These are phyloP conservation scores for Nicotiana attenuata DNA, from an alignment of 257 asterid genomes.

Conservation along the genomic window DNA sequence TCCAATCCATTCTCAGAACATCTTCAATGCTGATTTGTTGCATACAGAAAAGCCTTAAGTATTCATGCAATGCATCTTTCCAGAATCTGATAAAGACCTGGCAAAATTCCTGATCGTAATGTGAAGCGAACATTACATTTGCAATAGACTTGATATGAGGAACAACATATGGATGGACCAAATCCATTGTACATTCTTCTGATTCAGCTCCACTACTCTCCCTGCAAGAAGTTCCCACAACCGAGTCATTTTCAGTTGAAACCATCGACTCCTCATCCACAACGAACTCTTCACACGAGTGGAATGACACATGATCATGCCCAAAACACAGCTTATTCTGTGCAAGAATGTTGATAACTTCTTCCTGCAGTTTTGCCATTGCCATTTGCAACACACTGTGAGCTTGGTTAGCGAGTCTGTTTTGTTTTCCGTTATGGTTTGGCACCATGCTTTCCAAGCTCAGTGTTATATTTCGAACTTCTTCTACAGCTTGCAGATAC, in stretches of 20 bases:
- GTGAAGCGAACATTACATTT: constrained; percentile 39
- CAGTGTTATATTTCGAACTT: constrained; percentile 26
- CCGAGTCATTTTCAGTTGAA: constrained; percentile 45
- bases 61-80: constrained; percentile 39
- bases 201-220: constrained; percentile 34
- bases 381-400: constrained; percentile 38
- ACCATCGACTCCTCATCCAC: constrained; percentile 33
- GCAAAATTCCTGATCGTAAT: constrained; percentile 43
- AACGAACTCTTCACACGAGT: constrained; percentile 17
- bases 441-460: constrained; percentile 19
- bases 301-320: constrained; percentile 18
- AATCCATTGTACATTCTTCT: constrained; percentile 41
- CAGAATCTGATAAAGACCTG: constrained; percentile 41
- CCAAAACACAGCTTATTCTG: constrained; percentile 41
- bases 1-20: constrained; percentile 65
- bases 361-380: constrained; percentile 53
- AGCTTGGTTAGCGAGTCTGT: constrained; percentile 33
- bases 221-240: constrained; percentile 25
- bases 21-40: constrained; percentile 52
- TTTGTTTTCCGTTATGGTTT: constrained; percentile 14
- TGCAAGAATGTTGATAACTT: constrained; percentile 37
- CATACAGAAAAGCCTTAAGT: constrained; percentile 28
- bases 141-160: constrained; percentile 52
- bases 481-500: constrained; percentile 44
- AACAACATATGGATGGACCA: constrained; percentile 48